Conservation (phyloP, 306 rosid genomes). For the Rosa persica region DNA sequence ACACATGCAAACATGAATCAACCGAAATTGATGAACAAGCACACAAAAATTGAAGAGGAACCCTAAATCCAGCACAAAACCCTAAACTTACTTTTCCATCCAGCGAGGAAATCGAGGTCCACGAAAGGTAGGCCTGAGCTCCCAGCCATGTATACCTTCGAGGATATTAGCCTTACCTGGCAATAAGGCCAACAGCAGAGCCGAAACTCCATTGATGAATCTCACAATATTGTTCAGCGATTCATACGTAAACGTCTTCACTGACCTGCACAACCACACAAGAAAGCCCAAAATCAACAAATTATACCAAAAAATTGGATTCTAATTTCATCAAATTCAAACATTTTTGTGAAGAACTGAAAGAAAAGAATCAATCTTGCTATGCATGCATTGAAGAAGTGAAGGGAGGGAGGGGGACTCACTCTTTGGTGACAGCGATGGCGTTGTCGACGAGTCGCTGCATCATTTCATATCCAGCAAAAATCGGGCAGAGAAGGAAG, state of each 20-base stretch:
- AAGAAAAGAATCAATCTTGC: neutral
- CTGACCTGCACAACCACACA: conserved; percentile 60
- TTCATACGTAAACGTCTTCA: conserved; percentile 84
- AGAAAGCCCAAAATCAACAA: conserved; percentile 15
- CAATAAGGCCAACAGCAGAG: conserved; percentile 62
- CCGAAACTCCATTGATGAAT: conserved; percentile 90
- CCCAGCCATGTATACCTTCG: conserved; percentile 98
- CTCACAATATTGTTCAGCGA: conserved; percentile 70
- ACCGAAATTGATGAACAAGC: neutral
- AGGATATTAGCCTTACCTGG: conserved; percentile 83
- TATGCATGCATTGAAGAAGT: neutral
- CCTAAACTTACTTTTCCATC: conserved; percentile 83
- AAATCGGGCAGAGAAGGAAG: too few relatives aligned
- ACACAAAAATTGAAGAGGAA: neutral
- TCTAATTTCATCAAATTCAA: neutral
- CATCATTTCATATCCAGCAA: conserved; percentile 37
- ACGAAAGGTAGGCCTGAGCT: conserved; percentile 84
- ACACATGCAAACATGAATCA: neutral
- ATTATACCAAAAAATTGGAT: neutral
- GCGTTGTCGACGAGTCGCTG: conserved; percentile 62
- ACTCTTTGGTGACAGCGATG: conserved; percentile 81
- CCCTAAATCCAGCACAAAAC: conserved; percentile 4
- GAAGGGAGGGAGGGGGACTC: conserved; percentile 26
- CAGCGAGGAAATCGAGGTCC: conserved; percentile 98
- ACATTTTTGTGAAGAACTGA: neutral